Conservation (phyloP, 495 filamentous ascomycete genomes). For the Penicillium paxilli region DNA sequence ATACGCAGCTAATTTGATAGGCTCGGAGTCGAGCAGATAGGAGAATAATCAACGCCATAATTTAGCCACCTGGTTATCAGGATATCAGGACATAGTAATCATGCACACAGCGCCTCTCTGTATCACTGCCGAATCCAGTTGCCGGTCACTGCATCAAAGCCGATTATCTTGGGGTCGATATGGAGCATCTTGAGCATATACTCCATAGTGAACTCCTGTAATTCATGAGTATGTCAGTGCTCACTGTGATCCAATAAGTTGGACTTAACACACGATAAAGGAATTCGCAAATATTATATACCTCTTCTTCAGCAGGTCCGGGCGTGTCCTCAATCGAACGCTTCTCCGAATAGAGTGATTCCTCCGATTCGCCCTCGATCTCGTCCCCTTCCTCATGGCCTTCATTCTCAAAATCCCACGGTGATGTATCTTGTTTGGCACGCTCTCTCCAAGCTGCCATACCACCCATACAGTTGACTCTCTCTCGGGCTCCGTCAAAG, state of each 20-base stretch:
- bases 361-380: slow-evolving; percentile 24
- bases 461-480: slow-evolving; percentile 56
- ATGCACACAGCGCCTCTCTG: neutral
- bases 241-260: neutral
- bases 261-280: too few relatives aligned
- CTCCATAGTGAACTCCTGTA: slow-evolving; percentile 66
- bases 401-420: slow-evolving; percentile 32
- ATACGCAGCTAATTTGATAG: neutral
- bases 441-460: slow-evolving; percentile 53
- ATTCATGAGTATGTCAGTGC: too few relatives aligned
- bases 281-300: neutral
- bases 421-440: slow-evolving; percentile 37
- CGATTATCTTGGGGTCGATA: slow-evolving; percentile 63
- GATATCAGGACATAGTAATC: neutral
- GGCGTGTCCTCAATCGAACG: neutral
- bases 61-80: neutral
- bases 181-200: slow-evolving; percentile 70
- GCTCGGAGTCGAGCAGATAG: slow-evolving; percentile 7
- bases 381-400: slow-evolving; percentile 24
- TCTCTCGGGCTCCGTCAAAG: slow-evolving; percentile 41
- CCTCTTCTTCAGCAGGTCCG: slow-evolving; percentile 26
- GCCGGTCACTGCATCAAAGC: slow-evolving; percentile 56
- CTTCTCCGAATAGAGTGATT: slow-evolving; percentile 21
- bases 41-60: neutral
- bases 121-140: slow-evolving; percentile 48